Base-by-base conservation (phyloP, 2,329 filamentous ascomycete genomes). In the Pseudodiploospora longispora region DNA sequence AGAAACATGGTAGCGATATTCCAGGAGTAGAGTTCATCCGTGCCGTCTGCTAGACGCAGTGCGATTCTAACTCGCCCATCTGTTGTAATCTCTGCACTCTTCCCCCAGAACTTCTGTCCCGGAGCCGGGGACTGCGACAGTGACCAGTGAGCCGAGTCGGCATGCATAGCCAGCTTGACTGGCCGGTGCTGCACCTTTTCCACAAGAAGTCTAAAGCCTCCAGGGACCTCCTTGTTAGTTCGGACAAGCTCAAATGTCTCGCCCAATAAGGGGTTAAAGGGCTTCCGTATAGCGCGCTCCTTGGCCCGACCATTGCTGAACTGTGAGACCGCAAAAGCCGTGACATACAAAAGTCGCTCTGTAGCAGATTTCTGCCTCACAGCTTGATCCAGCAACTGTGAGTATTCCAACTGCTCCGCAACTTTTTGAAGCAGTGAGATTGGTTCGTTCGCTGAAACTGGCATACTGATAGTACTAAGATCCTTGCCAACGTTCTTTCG, bases 401-500 rank as follows among this genome's bases (percentile, higher is more conserved):
- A 85, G 63, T 98, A 97, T 62, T 98, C 93, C 39, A 97, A 66
- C 57, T 91, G 85, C 64, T 98, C 93, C 1, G 91, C 85, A 4
- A 90, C 76, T 48, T 91, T 84, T 62, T 98, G 93, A 5, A 97
- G 72, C 8, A 95, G 69, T 0, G 91, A 96, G 2, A 83, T 79
- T 0, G 93, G 93, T 61, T 98, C 93, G 63, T 98, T 98, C 27
- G 91, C 83, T 4, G 91, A 95, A 1, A 96, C 93, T 0, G 93
- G 93, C 91, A 97, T 97, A 39, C 88, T 90, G 52, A 98, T 95
- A 3, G 89, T 94, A 48, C 88, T 95, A 40, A 98, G 72, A 64
- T 98, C 93, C 64, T 98, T 98, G 59, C 93, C 93, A 7, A 97
- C 93, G 55, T 98, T 98, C 65, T 97, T 98, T 53, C 93, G 82